Evolutionary conservation across 257 asterid species (phyloP).

Genomic region (Petunia secreta): DNA sequence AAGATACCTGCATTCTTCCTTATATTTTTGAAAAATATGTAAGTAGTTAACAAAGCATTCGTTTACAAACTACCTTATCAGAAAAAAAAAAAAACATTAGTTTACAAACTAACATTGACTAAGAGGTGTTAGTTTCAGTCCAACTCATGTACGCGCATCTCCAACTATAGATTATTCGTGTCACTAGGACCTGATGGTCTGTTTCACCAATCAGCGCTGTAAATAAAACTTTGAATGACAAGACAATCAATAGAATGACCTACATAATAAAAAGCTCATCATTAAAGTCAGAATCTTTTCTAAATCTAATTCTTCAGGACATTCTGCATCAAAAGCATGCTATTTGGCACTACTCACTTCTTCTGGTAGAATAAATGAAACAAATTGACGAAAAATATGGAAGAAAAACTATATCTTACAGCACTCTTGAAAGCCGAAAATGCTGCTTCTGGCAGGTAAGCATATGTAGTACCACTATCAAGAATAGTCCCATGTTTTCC

Average conservation of each 20-base stretch:
- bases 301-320: slow-evolving; percentile 13
- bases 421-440: slow-evolving; percentile 75
- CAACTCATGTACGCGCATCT: neutral
- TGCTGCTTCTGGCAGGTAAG: slow-evolving; percentile 87
- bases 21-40: neutral
- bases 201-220: slow-evolving; percentile 6
- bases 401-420: slow-evolving; percentile 48
- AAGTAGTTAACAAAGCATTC: neutral
- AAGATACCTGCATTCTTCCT: neutral
- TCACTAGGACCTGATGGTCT: neutral
- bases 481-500: slow-evolving; percentile 86
- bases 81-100: neutral
- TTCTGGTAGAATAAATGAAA: neutral
- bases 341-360: neutral
- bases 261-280: neutral
- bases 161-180: neutral
- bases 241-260: neutral
- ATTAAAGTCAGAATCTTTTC: slow-evolving; percentile 1
- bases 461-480: slow-evolving; percentile 97
- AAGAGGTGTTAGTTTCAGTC: slow-evolving; percentile 6
- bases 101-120: slow-evolving; percentile 7
- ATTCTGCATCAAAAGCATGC: neutral
- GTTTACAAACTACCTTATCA: neutral
- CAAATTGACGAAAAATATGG: slow-evolving; percentile 14
- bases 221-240: slow-evolving; percentile 2